A percentile compares a stretch with the other conserved stretches of the same genome.
Conservation (phyloP, 495 filamentous ascomycete genomes). For the Staphylotrichum tortipilum region DNA sequence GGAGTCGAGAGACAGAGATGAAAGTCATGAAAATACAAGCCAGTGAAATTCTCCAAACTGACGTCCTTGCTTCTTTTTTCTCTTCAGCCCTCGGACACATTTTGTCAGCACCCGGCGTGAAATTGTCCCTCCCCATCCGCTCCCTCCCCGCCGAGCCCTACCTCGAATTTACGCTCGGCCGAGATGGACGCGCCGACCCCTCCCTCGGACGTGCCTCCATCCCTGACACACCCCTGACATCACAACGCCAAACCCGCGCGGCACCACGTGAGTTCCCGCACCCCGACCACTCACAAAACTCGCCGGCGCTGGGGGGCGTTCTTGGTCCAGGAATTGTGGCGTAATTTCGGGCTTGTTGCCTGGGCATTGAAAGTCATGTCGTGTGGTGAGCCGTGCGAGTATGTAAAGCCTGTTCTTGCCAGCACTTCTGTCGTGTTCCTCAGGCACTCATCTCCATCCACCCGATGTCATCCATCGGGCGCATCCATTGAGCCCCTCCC, state of each 20-base stretch:
- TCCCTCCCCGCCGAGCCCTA: no score
- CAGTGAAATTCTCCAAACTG: background rate
- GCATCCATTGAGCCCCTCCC: no score
- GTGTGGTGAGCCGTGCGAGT: no score
- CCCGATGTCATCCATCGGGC: no score
- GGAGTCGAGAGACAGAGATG: no score
- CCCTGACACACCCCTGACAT: no score
- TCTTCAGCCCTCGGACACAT: no score
- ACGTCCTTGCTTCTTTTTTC: background rate
- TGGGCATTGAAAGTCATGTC: no score
- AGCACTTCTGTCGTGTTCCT: background rate
- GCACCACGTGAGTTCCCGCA: constrained; percentile 2
- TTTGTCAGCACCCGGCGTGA: no score
- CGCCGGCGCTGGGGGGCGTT: no score
- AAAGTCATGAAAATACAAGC: background rate
- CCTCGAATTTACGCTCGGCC: background rate
- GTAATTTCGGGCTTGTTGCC: background rate
- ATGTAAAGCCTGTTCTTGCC: background rate
- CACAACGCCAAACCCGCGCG: constrained; percentile 5
- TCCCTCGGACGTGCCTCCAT: no score
- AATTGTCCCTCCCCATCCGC: no score
- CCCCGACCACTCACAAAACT: background rate
- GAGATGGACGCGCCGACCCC: background rate
- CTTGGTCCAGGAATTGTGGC: background rate
- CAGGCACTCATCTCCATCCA: background rate